Evolutionary conservation across 768 basidiomycete genomes (phyloP), one percentile per base, ranked within the genome.

Genomic region (Termitomyces sp.): DNA sequence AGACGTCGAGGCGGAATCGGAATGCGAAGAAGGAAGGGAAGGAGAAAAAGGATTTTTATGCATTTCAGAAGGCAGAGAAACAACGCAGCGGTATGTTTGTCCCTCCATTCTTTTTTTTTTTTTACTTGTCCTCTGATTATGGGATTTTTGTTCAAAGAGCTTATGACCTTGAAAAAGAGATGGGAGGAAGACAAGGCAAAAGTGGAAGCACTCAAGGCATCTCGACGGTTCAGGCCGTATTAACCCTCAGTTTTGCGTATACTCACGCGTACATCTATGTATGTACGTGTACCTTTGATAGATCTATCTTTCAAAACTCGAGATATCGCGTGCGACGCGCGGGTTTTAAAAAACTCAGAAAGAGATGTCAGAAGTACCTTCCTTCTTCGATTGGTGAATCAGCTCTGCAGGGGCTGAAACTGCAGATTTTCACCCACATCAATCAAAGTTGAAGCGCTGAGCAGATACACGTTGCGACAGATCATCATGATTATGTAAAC

Each of bases 121-220:
- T 47, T 37, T 65, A 25, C 25, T 25, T 25, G 25, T 25, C 25
- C 25, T 25, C 25, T 52, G 57, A 15, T 52, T 57, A 7, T 53
- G 15, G 38, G 38, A 54, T 31, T 32, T 31, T 64, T 38, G 12
- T 15, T 31, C n/a, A 17, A 62, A 94, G 93, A 76, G 78, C 79
- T 81, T 78, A 86, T 79, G 85, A 90, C 72, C 80, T 83, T 80
- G 81, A 91, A 91, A 70, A 82, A 79, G 67, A 88, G 85, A 68
- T 96, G 94, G 83, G 92, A 95, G 68, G 85, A 86, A 67, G 94
- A 96, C 82, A 94, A 92, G 76, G 86, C 84, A 8, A 91, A 88
- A 70, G 86, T 94, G 42, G 89, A 89, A 69, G 86, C 88, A 67
- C 78, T 92, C 66, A 93, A 91, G 73, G 84, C 86, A 49, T 86